Conservation (phyloP, 352 stramenopile species). For the Phytophthora foliorum region DNA sequence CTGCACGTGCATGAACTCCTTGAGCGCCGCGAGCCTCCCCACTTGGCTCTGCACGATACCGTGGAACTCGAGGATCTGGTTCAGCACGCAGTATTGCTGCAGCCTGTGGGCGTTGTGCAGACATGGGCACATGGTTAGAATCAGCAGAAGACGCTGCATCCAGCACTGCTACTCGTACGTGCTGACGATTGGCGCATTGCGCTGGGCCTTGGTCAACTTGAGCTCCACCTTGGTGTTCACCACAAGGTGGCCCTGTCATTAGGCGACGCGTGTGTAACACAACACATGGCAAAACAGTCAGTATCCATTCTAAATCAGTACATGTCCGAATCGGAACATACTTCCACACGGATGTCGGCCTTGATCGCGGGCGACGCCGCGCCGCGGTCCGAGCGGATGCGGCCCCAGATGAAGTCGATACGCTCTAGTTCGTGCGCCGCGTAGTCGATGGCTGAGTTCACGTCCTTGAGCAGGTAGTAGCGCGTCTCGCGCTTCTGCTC, state of each 20-base stretch:
- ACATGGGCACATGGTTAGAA: slow-evolving; percentile 13
- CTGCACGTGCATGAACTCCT: slow-evolving; percentile 57
- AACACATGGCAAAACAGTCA: slow-evolving; percentile 14
- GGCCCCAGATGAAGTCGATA: slow-evolving; percentile 86
- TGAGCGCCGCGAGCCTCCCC: slow-evolving; percentile 54
- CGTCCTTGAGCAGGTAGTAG: slow-evolving; percentile 68
- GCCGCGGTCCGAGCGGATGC: slow-evolving; percentile 73
- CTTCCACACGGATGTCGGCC: slow-evolving; percentile 78
- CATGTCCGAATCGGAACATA: slow-evolving; percentile 8
- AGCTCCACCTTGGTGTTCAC: slow-evolving; percentile 77
- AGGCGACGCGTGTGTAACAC: slow-evolving; percentile 18
- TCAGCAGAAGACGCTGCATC: neutral
- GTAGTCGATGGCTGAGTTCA: slow-evolving; percentile 55
- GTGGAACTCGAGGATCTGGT: slow-evolving; percentile 90
- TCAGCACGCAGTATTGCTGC: slow-evolving; percentile 85
- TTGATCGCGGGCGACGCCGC: slow-evolving; percentile 60
- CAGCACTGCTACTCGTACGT: slow-evolving; percentile 45
- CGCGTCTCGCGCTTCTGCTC: slow-evolving; percentile 69
- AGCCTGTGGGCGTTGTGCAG: slow-evolving; percentile 43
- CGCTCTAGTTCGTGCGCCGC: slow-evolving; percentile 77
- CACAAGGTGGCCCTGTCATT: slow-evolving; percentile 74
- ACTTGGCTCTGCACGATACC: slow-evolving; percentile 70
- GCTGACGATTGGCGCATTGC: slow-evolving; percentile 57
- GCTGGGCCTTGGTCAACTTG: slow-evolving; percentile 68
- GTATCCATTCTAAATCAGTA: slow-evolving; percentile 21